These are phyloP conservation scores for Sporothrix brunneoviolacea DNA, from an alignment of 2,329 filamentous ascomycete genomes.

Conservation along the genomic window DNA sequence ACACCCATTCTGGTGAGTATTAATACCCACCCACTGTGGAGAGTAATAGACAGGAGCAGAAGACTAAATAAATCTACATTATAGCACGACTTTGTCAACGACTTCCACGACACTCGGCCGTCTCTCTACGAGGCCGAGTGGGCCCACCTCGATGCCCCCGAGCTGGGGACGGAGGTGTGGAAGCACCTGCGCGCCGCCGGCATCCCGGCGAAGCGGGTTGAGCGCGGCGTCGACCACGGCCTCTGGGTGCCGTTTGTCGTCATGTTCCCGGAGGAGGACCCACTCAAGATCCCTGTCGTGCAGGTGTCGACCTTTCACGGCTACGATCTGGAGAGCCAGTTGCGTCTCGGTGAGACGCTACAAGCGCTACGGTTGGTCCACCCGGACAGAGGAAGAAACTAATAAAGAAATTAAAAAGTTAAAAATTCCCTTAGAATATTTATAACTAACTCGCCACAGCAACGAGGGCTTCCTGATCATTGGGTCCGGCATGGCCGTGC, in stretches of 20 bases:
- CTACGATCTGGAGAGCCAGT: conserved; percentile 2
- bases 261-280: conserved; percentile 8
- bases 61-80: background rate
- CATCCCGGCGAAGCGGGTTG: conserved; percentile 5
- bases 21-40: background rate
- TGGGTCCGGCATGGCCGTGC: conserved; percentile 8
- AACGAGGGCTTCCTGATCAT: background rate
- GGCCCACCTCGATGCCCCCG: conserved; percentile 9
- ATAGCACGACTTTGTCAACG: conserved; percentile 12
- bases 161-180: conserved; percentile 7
- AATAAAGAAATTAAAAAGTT: no score
- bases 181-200: background rate
- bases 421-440: background rate
- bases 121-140: conserved; percentile 6
- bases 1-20: background rate
- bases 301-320: conserved; percentile 10
- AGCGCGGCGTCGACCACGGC: conserved; percentile 14
- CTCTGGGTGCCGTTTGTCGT: conserved; percentile 11
- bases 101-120: conserved; percentile 11
- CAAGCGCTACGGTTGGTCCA: background rate
- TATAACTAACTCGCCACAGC: background rate
- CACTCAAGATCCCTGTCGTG: conserved; percentile 1
- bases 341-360: background rate
- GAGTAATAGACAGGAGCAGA: background rate
- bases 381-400: no score